Base-by-base conservation (phyloP, 202 grass and related monocot genomes). In the Carex sylvatica region DNA sequence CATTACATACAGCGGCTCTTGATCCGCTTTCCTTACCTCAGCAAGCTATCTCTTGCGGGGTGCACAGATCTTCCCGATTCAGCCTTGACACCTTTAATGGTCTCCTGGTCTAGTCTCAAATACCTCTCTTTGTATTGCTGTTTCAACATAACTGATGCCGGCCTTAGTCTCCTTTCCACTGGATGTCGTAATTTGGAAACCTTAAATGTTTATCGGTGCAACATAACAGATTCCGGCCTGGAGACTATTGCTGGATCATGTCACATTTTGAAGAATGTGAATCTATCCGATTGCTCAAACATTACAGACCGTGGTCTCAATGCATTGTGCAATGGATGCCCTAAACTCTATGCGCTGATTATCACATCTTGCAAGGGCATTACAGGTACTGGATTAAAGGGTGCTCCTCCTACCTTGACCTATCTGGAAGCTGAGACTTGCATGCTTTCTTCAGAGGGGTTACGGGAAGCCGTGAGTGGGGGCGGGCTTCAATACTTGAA, bases 91-190 rank as follows among this genome's bases (percentile, higher is more conserved):
- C 13, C 63, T 24, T 70, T 98, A 54, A 85, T 58, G 84, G 24
- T 88, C 67, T 87, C 75, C 71, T 86, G 91, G 61, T 80, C 87
- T 66, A 90, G 65, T 75, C 83, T 98, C 51, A 83, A 12, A 62
- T 98, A 89, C 18, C 91, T 98, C 80, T 95, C 90, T 56, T 81
- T 98, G 74, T 98, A 98, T 85, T 91, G 82, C 23, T 98, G 95
- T 86, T 90, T 85, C 70, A 85, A 81, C 40, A 87, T 98, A 82
- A 95, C 95, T 3, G 95, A 93, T 83, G 69, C 76, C 72, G 89
- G 83, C 77, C 54, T 98, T 81, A 36, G 84, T 84, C 82, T 84
- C 66, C 58, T 93, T 13, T 88, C 86, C 6, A 64, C n/a, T 13
- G 86, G 89, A 70, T 98, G 90, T 79, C 86, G 87, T 83, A 88